Conservation (phyloP, 371 early-diverging fungal genomes). For the Rhizopus arrhizus region DNA sequence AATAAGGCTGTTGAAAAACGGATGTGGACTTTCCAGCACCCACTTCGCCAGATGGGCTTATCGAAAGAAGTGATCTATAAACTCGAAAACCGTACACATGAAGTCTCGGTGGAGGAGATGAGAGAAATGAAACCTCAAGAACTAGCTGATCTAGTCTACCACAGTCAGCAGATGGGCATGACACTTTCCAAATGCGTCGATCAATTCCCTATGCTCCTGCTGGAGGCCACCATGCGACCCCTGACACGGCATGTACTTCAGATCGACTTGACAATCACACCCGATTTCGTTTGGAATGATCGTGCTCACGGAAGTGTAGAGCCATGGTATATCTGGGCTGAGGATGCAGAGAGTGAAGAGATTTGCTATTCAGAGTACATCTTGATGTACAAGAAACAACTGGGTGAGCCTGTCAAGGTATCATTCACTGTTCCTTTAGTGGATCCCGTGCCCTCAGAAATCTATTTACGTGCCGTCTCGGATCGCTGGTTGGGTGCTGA, state of each 20-base stretch:
- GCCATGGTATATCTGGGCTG: conserved; percentile 95
- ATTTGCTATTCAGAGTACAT: conserved; percentile 63
- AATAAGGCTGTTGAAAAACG: conserved; percentile 88
- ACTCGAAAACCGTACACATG: conserved; percentile 65
- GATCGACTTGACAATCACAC: conserved; percentile 74
- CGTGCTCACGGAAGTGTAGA: conserved; percentile 85
- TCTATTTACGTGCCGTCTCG: conserved; percentile 86
- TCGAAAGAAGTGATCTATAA: conserved; percentile 77
- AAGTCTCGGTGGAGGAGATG: conserved; percentile 71
- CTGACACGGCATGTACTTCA: conserved; percentile 90
- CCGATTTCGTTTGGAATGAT: conserved; percentile 93
- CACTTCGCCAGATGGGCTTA: conserved; percentile 83
- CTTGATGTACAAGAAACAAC: conserved; percentile 50
- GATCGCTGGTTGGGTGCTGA: conserved; percentile 96
- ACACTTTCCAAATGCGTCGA: conserved; percentile 73
- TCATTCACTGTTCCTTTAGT: conserved; percentile 86
- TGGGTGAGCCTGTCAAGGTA: conserved; percentile 65
- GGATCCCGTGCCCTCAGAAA: conserved; percentile 87
- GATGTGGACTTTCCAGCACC: conserved; percentile 96
- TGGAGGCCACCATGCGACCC: conserved; percentile 84
- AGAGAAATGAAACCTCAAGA: conserved; percentile 85
- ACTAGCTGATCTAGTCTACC: conserved; percentile 83
- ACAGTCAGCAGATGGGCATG: conserved; percentile 72
- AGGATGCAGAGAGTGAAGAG: conserved; percentile 70
- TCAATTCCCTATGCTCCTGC: conserved; percentile 82